phyloP scores from a whole-genome alignment of 306 rosid genomes.

The Dryas drummondii region DNA sequence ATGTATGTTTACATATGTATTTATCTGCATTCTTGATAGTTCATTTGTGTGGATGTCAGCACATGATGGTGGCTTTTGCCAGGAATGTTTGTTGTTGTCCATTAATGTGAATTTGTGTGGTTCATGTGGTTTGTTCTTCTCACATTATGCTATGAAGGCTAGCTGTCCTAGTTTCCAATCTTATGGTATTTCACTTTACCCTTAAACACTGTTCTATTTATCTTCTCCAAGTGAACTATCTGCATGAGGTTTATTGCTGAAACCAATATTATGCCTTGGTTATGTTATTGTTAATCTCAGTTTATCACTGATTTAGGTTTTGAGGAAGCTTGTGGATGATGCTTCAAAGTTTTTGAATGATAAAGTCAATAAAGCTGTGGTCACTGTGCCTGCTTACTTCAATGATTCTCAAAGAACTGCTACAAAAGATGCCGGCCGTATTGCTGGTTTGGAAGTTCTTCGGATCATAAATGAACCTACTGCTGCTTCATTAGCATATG shows the following conservation, averaged over 20 bases:
- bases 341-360: slow-evolving; percentile 96
- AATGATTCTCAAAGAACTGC: slow-evolving; percentile 99
- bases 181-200: background rate
- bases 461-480: slow-evolving; percentile 95
- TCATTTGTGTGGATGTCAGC: no score
- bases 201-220: background rate
- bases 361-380: slow-evolving; percentile 95
- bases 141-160: background rate
- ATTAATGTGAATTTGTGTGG: background rate
- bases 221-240: background rate
- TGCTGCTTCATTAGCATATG: slow-evolving; percentile 95
- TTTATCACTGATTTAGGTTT: slow-evolving; percentile 41
- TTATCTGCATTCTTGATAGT: no score
- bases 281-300: background rate
- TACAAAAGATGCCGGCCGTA: slow-evolving; percentile 97
- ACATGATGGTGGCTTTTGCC: no score
- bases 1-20: no score
- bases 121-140: no score
- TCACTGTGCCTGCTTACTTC: slow-evolving; percentile 96
- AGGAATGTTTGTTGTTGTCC: background rate
- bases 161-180: background rate
- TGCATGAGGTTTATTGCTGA: background rate
- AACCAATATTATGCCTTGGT: background rate
- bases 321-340: slow-evolving; percentile 96
- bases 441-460: slow-evolving; percentile 95